Percentiles rank a stretch among this genome's conserved stretches.
Conservation (phyloP, 2,329 filamentous ascomycete species). For the Trichoderma oligosporum region DNA sequence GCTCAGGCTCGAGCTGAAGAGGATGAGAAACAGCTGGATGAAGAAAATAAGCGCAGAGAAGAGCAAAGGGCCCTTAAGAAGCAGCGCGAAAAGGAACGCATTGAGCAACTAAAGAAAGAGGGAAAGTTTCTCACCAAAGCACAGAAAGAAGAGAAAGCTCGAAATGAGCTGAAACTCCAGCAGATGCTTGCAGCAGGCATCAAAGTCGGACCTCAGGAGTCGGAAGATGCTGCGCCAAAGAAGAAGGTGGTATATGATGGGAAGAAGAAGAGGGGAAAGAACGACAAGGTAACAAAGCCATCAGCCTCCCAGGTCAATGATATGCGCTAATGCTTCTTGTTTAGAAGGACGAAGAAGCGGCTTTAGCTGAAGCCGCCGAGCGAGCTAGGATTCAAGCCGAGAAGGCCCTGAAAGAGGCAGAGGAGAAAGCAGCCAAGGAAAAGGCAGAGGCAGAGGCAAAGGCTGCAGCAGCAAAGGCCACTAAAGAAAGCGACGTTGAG, state of each 20-base stretch:
- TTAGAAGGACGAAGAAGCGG: conserved; percentile 71
- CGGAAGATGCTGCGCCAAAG: conserved; percentile 57
- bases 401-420: conserved; percentile 58
- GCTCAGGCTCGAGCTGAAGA: conserved; percentile 64
- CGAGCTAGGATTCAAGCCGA: conserved; percentile 66
- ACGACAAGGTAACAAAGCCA: conserved; percentile 46
- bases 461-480: conserved; percentile 52
- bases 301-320: too few species aligned
- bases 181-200: conserved; percentile 79
- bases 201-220: conserved; percentile 61
- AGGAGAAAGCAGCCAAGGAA: conserved; percentile 55
- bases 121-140: conserved; percentile 84
- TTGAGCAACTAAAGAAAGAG: conserved; percentile 83
- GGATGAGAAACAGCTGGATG: conserved; percentile 59
- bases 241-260: conserved; percentile 73
- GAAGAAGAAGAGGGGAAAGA: conserved; percentile 72
- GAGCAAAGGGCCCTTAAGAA: conserved; percentile 76
- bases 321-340: neutral
- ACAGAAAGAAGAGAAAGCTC: conserved; percentile 76
- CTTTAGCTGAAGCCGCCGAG: conserved; percentile 73
- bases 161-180: conserved; percentile 74
- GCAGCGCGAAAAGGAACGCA: conserved; percentile 80
- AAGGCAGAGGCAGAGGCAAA: conserved; percentile 56
- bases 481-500: conserved; percentile 58
- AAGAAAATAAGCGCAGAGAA: conserved; percentile 66